These are phyloP conservation scores for Auricularia cornea DNA, from an alignment of 768 basidiomycete species.

Conservation along the genomic window DNA sequence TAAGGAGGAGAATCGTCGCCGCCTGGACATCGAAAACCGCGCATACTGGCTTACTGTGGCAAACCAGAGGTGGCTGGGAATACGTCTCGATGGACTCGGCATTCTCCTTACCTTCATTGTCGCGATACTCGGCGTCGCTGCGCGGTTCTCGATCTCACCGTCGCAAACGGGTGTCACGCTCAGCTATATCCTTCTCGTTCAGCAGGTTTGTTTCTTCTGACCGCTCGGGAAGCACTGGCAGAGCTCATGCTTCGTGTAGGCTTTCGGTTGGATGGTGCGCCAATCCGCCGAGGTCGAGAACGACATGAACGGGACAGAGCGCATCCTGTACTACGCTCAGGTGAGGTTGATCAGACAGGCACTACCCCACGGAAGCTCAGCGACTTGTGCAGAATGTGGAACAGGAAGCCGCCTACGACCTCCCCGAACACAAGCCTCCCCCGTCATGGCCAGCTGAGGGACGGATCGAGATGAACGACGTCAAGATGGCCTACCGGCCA, in stretches of 20 bases:
- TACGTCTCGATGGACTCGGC: slow-evolving; percentile 65
- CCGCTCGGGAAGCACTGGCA: neutral
- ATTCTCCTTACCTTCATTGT: slow-evolving; percentile 49
- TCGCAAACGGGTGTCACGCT: slow-evolving; percentile 66
- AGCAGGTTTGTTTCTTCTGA: slow-evolving; percentile 25
- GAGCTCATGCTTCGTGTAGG: slow-evolving; percentile 1
- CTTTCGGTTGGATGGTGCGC: slow-evolving; percentile 31
- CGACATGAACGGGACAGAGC: slow-evolving; percentile 59
- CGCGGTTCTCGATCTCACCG: slow-evolving; percentile 48
- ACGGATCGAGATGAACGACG: slow-evolving; percentile 50
- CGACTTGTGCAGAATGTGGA: slow-evolving; percentile 40
- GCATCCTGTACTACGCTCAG: slow-evolving; percentile 26
- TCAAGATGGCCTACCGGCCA: slow-evolving; percentile 55
- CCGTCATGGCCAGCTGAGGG: slow-evolving; percentile 57
- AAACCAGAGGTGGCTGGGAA: slow-evolving; percentile 67
- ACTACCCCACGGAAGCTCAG: too few relatives aligned
- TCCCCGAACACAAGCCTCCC: slow-evolving; percentile 45
- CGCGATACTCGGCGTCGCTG: slow-evolving; percentile 53
- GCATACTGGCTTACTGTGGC: slow-evolving; percentile 58
- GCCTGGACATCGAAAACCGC: slow-evolving; percentile 67
- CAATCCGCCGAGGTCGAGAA: slow-evolving; percentile 64
- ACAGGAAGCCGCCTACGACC: slow-evolving; percentile 60
- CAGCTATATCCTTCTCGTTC: slow-evolving; percentile 38
- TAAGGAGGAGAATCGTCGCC: slow-evolving; percentile 51
- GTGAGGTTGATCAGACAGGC: too few relatives aligned